Conservation (phyloP, 176 grass and related monocot species). For the Tillandsia leiboldiana region DNA sequence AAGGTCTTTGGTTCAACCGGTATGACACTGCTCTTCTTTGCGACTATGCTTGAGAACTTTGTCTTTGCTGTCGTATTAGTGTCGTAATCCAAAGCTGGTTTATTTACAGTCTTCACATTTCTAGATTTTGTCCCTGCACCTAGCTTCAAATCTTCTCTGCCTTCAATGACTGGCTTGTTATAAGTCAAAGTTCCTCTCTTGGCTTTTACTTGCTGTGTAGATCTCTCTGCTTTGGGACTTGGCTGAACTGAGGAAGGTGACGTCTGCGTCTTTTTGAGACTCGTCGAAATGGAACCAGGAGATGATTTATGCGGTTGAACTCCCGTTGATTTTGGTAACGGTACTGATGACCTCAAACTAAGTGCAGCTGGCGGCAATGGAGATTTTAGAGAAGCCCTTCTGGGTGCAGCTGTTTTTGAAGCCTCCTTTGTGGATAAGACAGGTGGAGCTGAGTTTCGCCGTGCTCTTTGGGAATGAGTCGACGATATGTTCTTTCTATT, state of each 20-base stretch:
- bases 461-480: constrained; percentile 39
- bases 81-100: constrained; percentile 44
- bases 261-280: constrained; percentile 31
- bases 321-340: constrained; percentile 54
- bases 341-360: constrained; percentile 65
- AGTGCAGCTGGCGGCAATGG: constrained; percentile 45
- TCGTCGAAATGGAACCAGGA: constrained; percentile 43
- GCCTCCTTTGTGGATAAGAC: constrained; percentile 60
- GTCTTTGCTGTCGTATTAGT: constrained; percentile 36
- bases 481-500: constrained; percentile 57
- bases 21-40: constrained; percentile 96
- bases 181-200: constrained; percentile 33
- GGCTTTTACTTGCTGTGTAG: constrained; percentile 29
- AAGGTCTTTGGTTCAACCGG: constrained; percentile 71
- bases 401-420: constrained; percentile 44
- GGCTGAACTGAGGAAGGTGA: constrained; percentile 31
- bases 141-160: constrained; percentile 53
- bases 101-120: constrained; percentile 38
- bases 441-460: constrained; percentile 85
- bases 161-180: constrained; percentile 38
- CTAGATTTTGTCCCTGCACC: constrained; percentile 40
- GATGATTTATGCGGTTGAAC: constrained; percentile 49
- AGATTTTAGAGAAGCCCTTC: constrained; percentile 53
- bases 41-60: constrained; percentile 61
- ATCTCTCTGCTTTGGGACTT: constrained; percentile 40